phyloP scores from a whole-genome alignment of 1,284 basidiomycete species.

The Heimioporus punctisporus region DNA sequence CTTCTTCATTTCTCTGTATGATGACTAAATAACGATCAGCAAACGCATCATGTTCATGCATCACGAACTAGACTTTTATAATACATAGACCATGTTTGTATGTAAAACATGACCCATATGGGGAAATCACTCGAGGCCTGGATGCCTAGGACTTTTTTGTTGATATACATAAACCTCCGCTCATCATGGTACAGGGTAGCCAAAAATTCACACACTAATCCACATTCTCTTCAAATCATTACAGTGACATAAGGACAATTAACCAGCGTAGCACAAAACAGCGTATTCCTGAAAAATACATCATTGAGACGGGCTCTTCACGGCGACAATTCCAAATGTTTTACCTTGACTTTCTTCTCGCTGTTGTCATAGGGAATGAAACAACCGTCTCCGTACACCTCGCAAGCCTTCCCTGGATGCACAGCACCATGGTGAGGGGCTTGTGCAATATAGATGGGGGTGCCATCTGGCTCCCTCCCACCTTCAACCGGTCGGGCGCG shows the following conservation, averaged over 20 bases:
- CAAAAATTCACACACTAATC: too few species aligned
- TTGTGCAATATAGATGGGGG: slow-evolving; percentile 60
- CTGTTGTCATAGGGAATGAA: slow-evolving; percentile 32
- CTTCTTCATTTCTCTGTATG: not conserved
- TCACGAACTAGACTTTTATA: not conserved
- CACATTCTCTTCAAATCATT: slow-evolving; percentile 6
- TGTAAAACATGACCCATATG: not conserved
- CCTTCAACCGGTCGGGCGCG: slow-evolving; percentile 62
- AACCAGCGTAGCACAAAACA: slow-evolving; percentile 44
- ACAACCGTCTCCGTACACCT: slow-evolving; percentile 51
- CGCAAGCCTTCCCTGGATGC: slow-evolving; percentile 67
- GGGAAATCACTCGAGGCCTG: not conserved
- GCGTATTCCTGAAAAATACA: slow-evolving; percentile 39
- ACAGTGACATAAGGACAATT: too few species aligned
- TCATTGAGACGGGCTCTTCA: slow-evolving; percentile 6
- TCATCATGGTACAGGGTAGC: too few species aligned
- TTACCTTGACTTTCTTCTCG: slow-evolving; percentile 37
- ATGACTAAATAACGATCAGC: not conserved
- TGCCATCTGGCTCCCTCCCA: slow-evolving; percentile 64
- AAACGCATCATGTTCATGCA: not conserved
- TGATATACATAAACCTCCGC: too few species aligned
- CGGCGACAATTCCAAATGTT: not conserved
- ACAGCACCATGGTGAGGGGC: slow-evolving; percentile 52
- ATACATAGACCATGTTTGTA: slow-evolving; percentile 1
- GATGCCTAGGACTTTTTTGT: not conserved